Percentiles rank a stretch among this genome's conserved stretches.
Evolutionary conservation across 805 yeast genomes (phyloP).

Genomic region (Yamadazyma tumulicola): DNA sequence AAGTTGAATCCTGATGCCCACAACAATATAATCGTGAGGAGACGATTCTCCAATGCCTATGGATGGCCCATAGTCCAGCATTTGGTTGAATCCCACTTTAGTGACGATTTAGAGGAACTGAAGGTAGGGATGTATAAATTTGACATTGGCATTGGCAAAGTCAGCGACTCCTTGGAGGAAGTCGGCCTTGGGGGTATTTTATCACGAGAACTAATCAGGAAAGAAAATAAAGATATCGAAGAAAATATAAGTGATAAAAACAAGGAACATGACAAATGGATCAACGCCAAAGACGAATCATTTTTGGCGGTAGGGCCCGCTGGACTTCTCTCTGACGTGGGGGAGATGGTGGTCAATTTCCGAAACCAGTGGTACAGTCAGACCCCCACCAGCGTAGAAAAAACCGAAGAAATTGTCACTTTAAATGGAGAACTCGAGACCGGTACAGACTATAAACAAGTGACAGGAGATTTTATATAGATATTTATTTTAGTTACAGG

Average conservation of each 20-base stretch:
- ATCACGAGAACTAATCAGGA: conserved; percentile 32
- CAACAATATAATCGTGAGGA: conserved; percentile 83
- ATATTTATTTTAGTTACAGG: neutral
- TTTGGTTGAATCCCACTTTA: conserved; percentile 65
- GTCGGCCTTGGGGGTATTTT: conserved; percentile 25
- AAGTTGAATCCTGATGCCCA: conserved; percentile 90
- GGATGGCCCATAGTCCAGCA: conserved; percentile 95
- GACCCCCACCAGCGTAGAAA: too few species aligned
- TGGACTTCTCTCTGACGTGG: conserved; percentile 62
- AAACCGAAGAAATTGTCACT: too few species aligned
- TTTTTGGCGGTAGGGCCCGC: conserved; percentile 63
- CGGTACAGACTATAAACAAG: conserved; percentile 5
- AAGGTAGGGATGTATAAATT: conserved; percentile 9
- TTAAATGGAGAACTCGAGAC: conserved; percentile 6
- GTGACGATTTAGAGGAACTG: conserved; percentile 11
- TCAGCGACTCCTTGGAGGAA: conserved; percentile 23
- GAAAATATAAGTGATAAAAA: conserved; percentile 11
- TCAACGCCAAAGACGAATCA: conserved; percentile 41
- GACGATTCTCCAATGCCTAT: conserved; percentile 87
- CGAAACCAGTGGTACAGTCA: conserved; percentile 29
- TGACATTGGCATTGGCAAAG: conserved; percentile 5
- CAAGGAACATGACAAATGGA: conserved; percentile 40
- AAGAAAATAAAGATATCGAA: conserved; percentile 36
- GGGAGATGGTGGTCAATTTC: conserved; percentile 52
- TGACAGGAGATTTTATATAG: conserved; percentile 13